phyloP scores from a whole-genome alignment of 2,329 filamentous ascomycete species.

The Gnomoniopsis sp. region DNA sequence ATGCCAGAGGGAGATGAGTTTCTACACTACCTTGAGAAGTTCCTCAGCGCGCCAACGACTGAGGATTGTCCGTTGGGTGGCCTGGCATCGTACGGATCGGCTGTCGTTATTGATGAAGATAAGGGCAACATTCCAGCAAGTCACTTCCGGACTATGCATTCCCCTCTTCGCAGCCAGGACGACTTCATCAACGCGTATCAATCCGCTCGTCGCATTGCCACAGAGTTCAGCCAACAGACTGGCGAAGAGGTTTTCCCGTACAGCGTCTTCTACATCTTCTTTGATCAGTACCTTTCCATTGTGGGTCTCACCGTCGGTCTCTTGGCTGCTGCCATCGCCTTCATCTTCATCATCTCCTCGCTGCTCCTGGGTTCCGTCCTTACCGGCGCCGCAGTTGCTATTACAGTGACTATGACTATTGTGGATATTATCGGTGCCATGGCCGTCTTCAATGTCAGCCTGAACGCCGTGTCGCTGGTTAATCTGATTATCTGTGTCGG shows the following conservation, averaged over 20 bases:
- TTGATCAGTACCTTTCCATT: constrained; percentile 92
- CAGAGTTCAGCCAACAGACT: constrained; percentile 68
- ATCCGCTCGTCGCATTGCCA: constrained; percentile 81
- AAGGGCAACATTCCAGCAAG: constrained; percentile 70
- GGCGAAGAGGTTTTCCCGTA: constrained; percentile 89
- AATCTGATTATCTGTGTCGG: constrained; percentile 97
- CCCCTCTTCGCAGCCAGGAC: constrained; percentile 77
- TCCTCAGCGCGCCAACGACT: constrained; percentile 75
- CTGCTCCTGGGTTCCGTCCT: constrained; percentile 78
- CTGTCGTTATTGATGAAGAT: constrained; percentile 73
- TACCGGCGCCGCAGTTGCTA: constrained; percentile 78
- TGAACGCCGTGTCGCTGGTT: constrained; percentile 93
- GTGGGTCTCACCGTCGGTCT: constrained; percentile 75
- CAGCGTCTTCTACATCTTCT: constrained; percentile 98
- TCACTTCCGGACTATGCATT: constrained; percentile 90
- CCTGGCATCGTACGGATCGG: constrained; percentile 79
- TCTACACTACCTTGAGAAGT: constrained; percentile 77
- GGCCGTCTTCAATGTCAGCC: constrained; percentile 81
- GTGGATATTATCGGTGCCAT: constrained; percentile 94
- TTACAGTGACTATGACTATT: constrained; percentile 89
- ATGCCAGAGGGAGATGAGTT: constrained; percentile 97
- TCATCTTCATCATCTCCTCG: constrained; percentile 79
- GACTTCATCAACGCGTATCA: constrained; percentile 93
- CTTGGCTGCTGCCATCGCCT: constrained; percentile 75
- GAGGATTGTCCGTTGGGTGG: constrained; percentile 86